phyloP scores from a whole-genome alignment of 192 early-diverging fungal species.

The Borealophlyctis nickersoniae region DNA sequence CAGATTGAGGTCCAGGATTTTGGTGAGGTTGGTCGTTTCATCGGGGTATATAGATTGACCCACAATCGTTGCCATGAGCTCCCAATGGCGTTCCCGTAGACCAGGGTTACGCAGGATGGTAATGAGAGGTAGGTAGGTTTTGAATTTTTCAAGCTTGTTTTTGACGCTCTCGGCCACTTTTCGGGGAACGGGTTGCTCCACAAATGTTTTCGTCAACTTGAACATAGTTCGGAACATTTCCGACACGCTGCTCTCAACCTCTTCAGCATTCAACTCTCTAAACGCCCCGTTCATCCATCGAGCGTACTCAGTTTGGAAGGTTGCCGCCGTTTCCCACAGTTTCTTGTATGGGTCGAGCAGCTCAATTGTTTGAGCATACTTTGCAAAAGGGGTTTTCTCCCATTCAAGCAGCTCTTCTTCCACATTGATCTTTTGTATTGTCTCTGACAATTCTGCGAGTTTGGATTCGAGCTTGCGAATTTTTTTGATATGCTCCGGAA shows the following conservation, averaged over 20 bases:
- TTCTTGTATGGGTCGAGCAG: conserved; percentile 56
- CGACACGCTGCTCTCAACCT: conserved; percentile 46
- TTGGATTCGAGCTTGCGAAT: conserved; percentile 52
- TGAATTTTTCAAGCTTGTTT: conserved; percentile 59
- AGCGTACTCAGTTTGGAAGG: conserved; percentile 53
- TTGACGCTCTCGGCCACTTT: conserved; percentile 63
- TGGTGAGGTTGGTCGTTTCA: conserved; percentile 49
- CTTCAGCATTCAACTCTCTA: conserved; percentile 50
- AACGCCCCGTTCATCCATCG: conserved; percentile 61
- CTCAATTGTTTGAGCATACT: conserved; percentile 51
- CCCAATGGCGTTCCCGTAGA: conserved; percentile 54
- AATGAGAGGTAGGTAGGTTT: conserved; percentile 50
- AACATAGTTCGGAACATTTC: conserved; percentile 52
- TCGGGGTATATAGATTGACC: conserved; percentile 54
- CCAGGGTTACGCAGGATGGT: conserved; percentile 54
- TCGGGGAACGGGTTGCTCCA: conserved; percentile 50
- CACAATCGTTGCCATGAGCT: conserved; percentile 49
- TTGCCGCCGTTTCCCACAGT: conserved; percentile 55
- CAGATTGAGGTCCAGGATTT: conserved; percentile 52
- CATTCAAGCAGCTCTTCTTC: conserved; percentile 62
- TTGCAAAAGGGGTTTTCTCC: conserved; percentile 54
- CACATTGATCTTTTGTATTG: conserved; percentile 43
- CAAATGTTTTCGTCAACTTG: conserved; percentile 54
- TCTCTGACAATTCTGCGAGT: conserved; percentile 44
- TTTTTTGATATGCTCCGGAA: conserved; percentile 57